These are phyloP conservation scores for Mrakia gelida DNA, from an alignment of 768 basidiomycete genomes.

Conservation along the genomic window DNA sequence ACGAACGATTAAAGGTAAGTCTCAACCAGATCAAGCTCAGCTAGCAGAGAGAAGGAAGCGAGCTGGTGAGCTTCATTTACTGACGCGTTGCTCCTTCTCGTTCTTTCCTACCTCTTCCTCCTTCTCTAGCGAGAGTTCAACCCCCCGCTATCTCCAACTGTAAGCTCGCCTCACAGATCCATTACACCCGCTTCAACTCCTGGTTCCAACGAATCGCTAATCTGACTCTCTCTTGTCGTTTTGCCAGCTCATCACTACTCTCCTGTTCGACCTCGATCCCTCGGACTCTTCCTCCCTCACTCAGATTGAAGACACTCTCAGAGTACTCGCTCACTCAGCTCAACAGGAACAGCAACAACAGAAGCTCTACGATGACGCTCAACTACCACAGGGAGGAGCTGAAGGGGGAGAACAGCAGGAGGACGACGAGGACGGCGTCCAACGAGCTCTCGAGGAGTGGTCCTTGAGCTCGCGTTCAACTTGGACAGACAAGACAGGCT, in stretches of 20 bases:
- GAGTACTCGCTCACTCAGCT: conserved; percentile 11
- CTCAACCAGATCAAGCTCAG: not conserved
- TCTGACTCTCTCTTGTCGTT: not conserved
- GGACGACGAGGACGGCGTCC: conserved; percentile 11
- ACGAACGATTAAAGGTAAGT: conserved; percentile 7
- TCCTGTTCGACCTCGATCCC: conserved; percentile 21
- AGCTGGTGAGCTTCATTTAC: not conserved
- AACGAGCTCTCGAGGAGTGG: conserved; percentile 17
- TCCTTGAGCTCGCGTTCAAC: conserved; percentile 1
- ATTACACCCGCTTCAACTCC: not conserved
- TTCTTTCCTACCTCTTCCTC: not conserved
- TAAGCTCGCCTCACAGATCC: not conserved
- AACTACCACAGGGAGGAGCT: not conserved
- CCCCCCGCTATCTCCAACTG: conserved; percentile 26
- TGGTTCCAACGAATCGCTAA: too few species aligned
- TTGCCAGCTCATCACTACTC: conserved; percentile 21
- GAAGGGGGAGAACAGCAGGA: not conserved
- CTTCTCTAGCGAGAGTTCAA: conserved; percentile 17
- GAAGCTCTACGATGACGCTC: not conserved
- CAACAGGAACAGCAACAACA: not conserved
- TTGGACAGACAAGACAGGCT: not conserved
- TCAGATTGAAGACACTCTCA: conserved; percentile 20
- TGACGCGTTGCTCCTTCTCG: not conserved
- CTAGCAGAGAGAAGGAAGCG: too few species aligned
- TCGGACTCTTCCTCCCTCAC: conserved; percentile 10